Percentiles rank a stretch among this genome's conserved stretches.
These are phyloP conservation scores for Tanozyma kutaoensis DNA, from an alignment of 805 yeast species.

Conservation along the genomic window DNA sequence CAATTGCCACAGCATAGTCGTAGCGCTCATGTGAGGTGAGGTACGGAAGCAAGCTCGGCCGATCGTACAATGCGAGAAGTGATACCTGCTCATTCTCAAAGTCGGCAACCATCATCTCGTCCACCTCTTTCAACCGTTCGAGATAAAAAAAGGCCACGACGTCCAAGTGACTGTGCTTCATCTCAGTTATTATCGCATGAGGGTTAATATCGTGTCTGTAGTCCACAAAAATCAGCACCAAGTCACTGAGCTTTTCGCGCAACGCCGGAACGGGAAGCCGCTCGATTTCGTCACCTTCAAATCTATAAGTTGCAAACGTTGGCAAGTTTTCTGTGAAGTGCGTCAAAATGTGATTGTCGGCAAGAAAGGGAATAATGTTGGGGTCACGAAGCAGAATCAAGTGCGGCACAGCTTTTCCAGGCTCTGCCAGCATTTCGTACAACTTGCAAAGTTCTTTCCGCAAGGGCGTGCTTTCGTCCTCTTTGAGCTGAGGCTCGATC, in stretches of 20 bases:
- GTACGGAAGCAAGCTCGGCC: constrained; percentile 42
- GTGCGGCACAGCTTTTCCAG: constrained; percentile 51
- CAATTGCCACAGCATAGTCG: constrained; percentile 58
- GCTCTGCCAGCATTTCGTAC: constrained; percentile 40
- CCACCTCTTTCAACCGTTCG: constrained; percentile 40
- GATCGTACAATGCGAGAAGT: constrained; percentile 52
- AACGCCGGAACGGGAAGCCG: constrained; percentile 28
- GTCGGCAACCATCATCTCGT: constrained; percentile 38
- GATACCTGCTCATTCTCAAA: constrained; percentile 58
- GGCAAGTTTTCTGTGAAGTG: constrained; percentile 38
- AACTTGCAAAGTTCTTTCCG: constrained; percentile 36
- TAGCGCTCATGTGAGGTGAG: constrained; percentile 48
- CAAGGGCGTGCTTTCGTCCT: constrained; percentile 10
- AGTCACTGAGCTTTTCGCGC: constrained; percentile 22
- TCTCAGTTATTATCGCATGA: constrained; percentile 29
- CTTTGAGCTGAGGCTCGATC: constrained; percentile 33
- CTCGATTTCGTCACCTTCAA: constrained; percentile 22
- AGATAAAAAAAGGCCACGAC: constrained; percentile 53
- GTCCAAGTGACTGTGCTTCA: constrained; percentile 29
- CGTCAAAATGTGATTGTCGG: constrained; percentile 48
- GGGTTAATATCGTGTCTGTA: constrained; percentile 58
- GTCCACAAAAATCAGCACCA: constrained; percentile 43
- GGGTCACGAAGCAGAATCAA: constrained; percentile 43
- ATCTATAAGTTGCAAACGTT: constrained; percentile 30
- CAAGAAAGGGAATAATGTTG: constrained; percentile 41